Conservation (phyloP, 129 eudicot genomes). For the Apium graveolens region DNA sequence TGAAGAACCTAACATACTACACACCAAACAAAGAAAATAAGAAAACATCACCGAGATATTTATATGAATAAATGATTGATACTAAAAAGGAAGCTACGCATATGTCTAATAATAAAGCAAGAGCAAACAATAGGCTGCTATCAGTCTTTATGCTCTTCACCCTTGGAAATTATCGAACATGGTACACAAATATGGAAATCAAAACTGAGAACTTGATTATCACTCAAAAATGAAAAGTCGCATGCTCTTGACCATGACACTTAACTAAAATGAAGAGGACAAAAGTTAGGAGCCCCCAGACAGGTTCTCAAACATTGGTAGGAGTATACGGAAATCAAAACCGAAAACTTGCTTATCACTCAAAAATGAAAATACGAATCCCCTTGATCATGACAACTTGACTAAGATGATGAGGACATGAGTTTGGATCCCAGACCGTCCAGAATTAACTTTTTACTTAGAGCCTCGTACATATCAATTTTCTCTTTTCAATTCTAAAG, state of each 20-base stretch:
- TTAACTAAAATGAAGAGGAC: not conserved
- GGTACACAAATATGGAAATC: not conserved
- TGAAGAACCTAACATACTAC: not conserved
- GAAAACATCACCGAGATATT: not conserved
- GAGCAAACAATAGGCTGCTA: not conserved
- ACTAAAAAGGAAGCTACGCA: not conserved
- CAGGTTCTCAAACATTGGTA: no score
- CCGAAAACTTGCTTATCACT: not conserved
- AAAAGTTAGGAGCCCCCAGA: not conserved
- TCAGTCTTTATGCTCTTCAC: not conserved
- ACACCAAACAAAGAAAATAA: not conserved
- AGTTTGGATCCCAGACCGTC: not conserved
- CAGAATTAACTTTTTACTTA: not conserved
- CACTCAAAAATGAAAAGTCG: not conserved
- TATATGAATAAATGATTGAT: not conserved
- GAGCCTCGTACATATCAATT: conserved; percentile 2
- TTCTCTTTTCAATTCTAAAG: conserved; percentile 4
- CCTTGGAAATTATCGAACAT: not conserved
- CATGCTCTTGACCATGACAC: not conserved
- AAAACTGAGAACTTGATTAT: not conserved
- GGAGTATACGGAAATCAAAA: not conserved
- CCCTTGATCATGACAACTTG: not conserved
- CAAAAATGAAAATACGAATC: conserved; percentile 2
- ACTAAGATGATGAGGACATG: conserved; percentile 1
- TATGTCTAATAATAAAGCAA: not conserved